These are phyloP conservation scores for Elaeagnus macrophylla DNA, from an alignment of 306 rosid genomes.

Conservation along the genomic window DNA sequence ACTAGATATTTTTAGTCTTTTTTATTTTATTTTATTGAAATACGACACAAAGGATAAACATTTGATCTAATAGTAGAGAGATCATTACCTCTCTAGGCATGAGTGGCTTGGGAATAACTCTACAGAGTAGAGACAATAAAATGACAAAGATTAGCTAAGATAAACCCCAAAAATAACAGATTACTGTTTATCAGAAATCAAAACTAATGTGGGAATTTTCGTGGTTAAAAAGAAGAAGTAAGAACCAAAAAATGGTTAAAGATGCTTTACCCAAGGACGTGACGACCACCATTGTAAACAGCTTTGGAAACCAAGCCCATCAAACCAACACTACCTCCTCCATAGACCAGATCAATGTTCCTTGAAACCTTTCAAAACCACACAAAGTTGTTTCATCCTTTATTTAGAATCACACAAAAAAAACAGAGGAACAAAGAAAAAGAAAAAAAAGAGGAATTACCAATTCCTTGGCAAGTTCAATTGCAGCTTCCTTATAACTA, in stretches of 20 bases:
- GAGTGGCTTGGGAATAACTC: slow-evolving; percentile 92
- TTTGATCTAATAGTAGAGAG: slow-evolving; percentile 9
- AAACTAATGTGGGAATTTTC: not conserved
- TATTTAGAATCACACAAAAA: not conserved
- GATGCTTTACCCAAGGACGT: slow-evolving; percentile 43
- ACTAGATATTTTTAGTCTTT: slow-evolving; percentile 34
- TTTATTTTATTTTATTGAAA: slow-evolving; percentile 6
- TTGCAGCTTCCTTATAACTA: slow-evolving; percentile 39
- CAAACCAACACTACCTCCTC: slow-evolving; percentile 49
- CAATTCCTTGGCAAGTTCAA: slow-evolving; percentile 41
- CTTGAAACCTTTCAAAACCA: slow-evolving; percentile 30
- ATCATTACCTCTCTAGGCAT: slow-evolving; percentile 99
- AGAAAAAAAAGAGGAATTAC: slow-evolving; percentile 8
- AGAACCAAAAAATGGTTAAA: not conserved
- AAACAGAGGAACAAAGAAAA: not conserved
- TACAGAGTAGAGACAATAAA: slow-evolving; percentile 33
- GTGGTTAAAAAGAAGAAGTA: not conserved
- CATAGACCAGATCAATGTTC: slow-evolving; percentile 44
- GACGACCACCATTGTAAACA: slow-evolving; percentile 46
- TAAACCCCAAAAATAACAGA: not conserved
- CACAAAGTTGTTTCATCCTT: not conserved
- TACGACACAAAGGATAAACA: slow-evolving; percentile 15
- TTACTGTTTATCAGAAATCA: not conserved
- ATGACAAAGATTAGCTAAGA: slow-evolving; percentile 26
- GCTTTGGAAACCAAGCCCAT: slow-evolving; percentile 52